These are phyloP conservation scores for Didymella sp. DNA, from an alignment of 2,329 filamentous ascomycete genomes.

Conservation along the genomic window DNA sequence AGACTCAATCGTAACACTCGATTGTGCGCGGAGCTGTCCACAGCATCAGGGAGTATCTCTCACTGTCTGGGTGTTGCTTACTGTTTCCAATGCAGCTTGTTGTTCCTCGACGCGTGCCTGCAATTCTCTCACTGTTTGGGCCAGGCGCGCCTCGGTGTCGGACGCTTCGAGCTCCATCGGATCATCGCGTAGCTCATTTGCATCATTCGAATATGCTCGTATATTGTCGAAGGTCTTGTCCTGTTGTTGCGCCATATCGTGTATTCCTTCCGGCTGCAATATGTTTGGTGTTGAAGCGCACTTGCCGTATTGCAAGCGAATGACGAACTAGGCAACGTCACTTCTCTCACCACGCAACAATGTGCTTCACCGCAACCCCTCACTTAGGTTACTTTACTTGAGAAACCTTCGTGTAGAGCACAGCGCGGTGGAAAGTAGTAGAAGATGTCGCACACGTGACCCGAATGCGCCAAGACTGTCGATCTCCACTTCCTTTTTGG, in stretches of 20 bases:
- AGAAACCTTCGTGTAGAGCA: background rate
- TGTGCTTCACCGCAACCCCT: background rate
- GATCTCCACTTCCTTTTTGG: constrained; percentile 32
- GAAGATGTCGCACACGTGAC: constrained; percentile 25
- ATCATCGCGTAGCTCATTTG: constrained; percentile 33
- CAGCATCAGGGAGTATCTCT: constrained; percentile 18
- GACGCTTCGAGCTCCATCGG: constrained; percentile 49
- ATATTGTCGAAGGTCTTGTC: constrained; percentile 34
- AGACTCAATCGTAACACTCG: constrained; percentile 27
- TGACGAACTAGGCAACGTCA: constrained; percentile 10
- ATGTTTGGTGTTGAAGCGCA: constrained; percentile 8
- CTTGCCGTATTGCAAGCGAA: constrained; percentile 8
- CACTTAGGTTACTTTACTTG: background rate
- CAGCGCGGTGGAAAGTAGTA: constrained; percentile 4
- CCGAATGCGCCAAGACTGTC: constrained; percentile 30
- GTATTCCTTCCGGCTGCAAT: background rate
- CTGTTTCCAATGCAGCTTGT: constrained; percentile 56
- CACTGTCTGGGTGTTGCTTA: constrained; percentile 29
- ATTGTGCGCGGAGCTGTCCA: constrained; percentile 54
- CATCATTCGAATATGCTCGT: constrained; percentile 36
- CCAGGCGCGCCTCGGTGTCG: constrained; percentile 63
- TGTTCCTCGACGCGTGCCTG: constrained; percentile 60
- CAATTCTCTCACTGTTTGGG: constrained; percentile 72
- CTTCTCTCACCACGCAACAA: background rate
- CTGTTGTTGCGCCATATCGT: constrained; percentile 33